phyloP scores from a whole-genome alignment of 139 green algal genomes.

The Asterochloris sp. region DNA sequence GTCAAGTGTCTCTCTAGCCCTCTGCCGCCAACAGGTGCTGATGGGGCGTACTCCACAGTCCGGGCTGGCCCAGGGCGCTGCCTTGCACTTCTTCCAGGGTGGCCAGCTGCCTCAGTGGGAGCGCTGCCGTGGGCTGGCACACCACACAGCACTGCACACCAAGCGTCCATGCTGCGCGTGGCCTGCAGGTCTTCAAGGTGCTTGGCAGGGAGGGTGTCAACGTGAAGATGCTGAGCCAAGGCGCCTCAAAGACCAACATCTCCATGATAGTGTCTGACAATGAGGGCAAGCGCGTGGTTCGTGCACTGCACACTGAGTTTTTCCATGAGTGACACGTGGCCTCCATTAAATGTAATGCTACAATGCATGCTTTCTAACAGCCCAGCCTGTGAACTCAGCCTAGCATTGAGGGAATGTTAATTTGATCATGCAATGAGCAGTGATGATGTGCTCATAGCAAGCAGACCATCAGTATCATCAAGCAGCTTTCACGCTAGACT shows the following conservation, averaged over 20 bases:
- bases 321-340: slow-evolving; percentile 35
- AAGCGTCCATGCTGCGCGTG: no score
- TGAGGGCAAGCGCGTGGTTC: slow-evolving; percentile 49
- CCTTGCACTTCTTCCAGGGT: no score
- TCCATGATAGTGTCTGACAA: slow-evolving; percentile 67
- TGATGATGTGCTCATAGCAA: not conserved
- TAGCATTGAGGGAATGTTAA: not conserved
- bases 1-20: no score
- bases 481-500: no score
- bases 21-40: no score
- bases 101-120: no score
- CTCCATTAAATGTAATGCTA: not conserved
- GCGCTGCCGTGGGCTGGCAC: no score
- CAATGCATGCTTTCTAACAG: not conserved
- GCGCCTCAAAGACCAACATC: slow-evolving; percentile 87
- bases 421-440: not conserved
- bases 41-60: no score
- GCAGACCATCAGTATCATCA: not conserved
- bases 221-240: slow-evolving; percentile 88
- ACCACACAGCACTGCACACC: no score
- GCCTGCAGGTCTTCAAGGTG: slow-evolving; percentile 47
- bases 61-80: no score
- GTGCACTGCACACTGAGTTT: slow-evolving; percentile 72
- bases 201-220: slow-evolving; percentile 61
- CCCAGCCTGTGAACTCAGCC: not conserved